Evolutionary conservation across 495 filamentous ascomycete species (phyloP), one percentile per base, ranked within the genome.

Genomic region (Penicillium bialowiezense): DNA sequence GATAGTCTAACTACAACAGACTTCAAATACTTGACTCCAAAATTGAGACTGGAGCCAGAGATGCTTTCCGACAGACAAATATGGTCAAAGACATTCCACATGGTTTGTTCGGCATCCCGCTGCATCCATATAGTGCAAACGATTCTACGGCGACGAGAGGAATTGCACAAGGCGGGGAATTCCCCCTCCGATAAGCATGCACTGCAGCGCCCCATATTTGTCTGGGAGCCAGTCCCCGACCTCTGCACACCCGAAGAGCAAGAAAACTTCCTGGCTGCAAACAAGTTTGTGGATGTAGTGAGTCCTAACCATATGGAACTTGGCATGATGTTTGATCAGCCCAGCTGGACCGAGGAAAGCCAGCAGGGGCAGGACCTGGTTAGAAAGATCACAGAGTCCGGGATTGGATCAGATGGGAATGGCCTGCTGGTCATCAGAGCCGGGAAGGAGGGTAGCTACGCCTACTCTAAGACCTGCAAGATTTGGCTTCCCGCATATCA

Each of bases 201-300:
- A 28, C 46, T 50, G 8, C 32, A 64, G 6, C 75, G 76, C 23
- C 90, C 88, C 2, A 63, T 93, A 10, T 86, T 97, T 64, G 81
- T 97, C 32, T 98, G 93, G 93, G 93, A 98, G 62, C 93, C 93
- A 3, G 86, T 96, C 3, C 93, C 95, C 9, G 89, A 95, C 61
- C 79, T 88, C 2, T 97, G 93, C 63, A 82, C 76, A 0, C 88
- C 89, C 0, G 79, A 82, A 50, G 83, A 97, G 64, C 74, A 90
- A 41, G 71, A 83, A 2, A 86, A 81, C 50, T 88, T 85, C 69
- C 79, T 86, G 28, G 80, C 85, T 43, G 83, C 83, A 13, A 77
- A 88, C 19, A 74, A 75, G n/a, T 67, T 85, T 14, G 84, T 97
- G 24, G 87, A 97, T 62, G 74, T 96, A 43, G 84, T 93, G 61